phyloP scores from a whole-genome alignment of 257 asterid genomes.

The Paraleonurus japonicus region DNA sequence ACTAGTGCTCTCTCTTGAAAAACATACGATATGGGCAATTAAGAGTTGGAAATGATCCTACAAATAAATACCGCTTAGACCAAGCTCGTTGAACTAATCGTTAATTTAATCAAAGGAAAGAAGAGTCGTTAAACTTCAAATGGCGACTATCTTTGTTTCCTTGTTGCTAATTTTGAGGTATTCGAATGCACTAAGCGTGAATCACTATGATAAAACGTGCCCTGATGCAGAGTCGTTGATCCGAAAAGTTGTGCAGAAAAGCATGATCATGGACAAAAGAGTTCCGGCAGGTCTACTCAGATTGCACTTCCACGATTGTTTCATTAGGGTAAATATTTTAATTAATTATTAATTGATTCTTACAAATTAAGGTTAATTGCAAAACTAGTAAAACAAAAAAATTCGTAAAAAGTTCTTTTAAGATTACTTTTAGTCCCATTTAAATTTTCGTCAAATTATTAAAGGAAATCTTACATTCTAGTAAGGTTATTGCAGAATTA shows the following conservation, averaged over 20 bases:
- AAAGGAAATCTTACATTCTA: no score
- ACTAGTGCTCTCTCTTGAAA: no score
- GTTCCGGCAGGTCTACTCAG: constrained; percentile 87
- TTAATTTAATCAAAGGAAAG: background rate
- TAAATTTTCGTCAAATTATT: no score
- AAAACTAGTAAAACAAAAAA: no score
- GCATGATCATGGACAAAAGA: constrained; percentile 59
- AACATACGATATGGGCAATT: no score
- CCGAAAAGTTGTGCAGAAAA: constrained; percentile 46
- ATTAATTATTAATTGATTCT: no score
- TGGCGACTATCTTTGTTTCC: constrained; percentile 40
- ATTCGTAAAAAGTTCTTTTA: no score
- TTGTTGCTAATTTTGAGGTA: constrained; percentile 24
- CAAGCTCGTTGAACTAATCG: background rate
- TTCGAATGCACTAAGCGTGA: constrained; percentile 42
- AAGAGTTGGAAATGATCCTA: no score
- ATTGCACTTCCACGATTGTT: constrained; percentile 91
- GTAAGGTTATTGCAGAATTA: no score
- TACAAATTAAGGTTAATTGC: no score
- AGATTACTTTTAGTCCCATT: no score
- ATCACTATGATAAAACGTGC: constrained; percentile 70
- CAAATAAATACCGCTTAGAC: constrained; percentile 28
- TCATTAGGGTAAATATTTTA: constrained; percentile 48
- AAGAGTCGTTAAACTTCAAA: background rate
- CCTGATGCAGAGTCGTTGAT: constrained; percentile 54